Evolutionary conservation across 2,329 filamentous ascomycete genomes (phyloP).

Genomic region (Sporothrix luriei): DNA sequence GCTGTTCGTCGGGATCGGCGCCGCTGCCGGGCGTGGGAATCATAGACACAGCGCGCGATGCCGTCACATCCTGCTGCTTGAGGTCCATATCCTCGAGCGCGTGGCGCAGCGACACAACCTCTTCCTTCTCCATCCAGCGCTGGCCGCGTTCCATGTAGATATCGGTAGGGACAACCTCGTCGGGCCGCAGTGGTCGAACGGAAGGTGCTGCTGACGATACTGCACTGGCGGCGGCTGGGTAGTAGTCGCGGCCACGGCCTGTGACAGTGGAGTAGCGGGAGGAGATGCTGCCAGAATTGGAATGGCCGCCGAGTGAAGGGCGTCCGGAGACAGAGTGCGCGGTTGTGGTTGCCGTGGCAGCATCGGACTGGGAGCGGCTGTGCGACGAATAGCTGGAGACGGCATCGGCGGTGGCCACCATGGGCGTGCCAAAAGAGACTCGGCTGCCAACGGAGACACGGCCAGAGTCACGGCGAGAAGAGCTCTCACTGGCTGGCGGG

Average conservation of each 20-base stretch:
- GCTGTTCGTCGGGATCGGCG: constrained; percentile 60
- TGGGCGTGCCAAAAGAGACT: constrained; percentile 24
- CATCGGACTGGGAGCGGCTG: constrained; percentile 37
- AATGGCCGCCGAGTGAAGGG: constrained; percentile 42
- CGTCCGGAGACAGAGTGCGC: constrained; percentile 25
- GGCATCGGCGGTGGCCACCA: constrained; percentile 33
- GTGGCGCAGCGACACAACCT: constrained; percentile 68
- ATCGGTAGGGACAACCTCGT: constrained; percentile 64
- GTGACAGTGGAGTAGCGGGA: constrained; percentile 55
- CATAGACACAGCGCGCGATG: not conserved
- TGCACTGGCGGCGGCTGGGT: constrained; percentile 46
- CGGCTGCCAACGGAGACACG: constrained; percentile 26
- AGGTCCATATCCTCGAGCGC: constrained; percentile 75
- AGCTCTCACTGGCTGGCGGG: constrained; percentile 46
- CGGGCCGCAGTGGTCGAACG: constrained; percentile 54
- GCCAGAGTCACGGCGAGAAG: constrained; percentile 30
- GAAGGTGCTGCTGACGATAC: not conserved
- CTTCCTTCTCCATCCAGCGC: constrained; percentile 80
- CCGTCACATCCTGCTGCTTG: constrained; percentile 39
- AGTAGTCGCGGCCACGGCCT: constrained; percentile 55
- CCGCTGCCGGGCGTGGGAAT: constrained; percentile 46
- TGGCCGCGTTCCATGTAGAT: constrained; percentile 74
- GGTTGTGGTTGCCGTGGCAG: not conserved
- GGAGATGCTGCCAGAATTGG: constrained; percentile 51
- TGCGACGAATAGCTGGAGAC: constrained; percentile 30